Conservation (phyloP, 352 stramenopile species). For the Phytophthora palmivora region DNA sequence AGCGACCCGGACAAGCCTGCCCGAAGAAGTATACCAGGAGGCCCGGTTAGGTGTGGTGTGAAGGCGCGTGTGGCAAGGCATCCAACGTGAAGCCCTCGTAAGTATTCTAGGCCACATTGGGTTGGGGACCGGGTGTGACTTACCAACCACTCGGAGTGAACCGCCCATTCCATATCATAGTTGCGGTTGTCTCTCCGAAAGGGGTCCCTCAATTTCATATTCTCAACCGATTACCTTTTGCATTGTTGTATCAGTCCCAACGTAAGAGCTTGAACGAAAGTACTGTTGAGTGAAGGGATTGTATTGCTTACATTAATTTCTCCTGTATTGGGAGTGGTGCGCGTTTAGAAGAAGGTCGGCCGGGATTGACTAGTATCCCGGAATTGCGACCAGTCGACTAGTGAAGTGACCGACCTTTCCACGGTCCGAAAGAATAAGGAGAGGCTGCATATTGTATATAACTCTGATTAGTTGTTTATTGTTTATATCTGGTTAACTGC, state of each 20-base stretch:
- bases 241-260: neutral
- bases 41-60: too few species aligned
- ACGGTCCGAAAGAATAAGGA: neutral
- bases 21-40: too few species aligned
- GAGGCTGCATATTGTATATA: neutral
- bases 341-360: neutral
- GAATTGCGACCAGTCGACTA: neutral
- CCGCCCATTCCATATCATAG: neutral
- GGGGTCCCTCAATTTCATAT: neutral
- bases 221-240: neutral
- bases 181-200: neutral
- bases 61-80: too few species aligned
- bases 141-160: neutral
- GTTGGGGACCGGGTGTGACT: neutral
- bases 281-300: neutral
- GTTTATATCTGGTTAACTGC: too few species aligned
- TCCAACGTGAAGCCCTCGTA: neutral
- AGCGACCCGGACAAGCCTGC: too few species aligned
- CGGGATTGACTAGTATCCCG: neutral
- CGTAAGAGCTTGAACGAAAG: neutral
- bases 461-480: too few species aligned
- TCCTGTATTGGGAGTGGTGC: neutral
- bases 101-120: neutral
- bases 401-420: neutral
- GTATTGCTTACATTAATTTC: neutral